Base-by-base conservation (phyloP, 116 monocot species). In the Posidonia oceanica region DNA sequence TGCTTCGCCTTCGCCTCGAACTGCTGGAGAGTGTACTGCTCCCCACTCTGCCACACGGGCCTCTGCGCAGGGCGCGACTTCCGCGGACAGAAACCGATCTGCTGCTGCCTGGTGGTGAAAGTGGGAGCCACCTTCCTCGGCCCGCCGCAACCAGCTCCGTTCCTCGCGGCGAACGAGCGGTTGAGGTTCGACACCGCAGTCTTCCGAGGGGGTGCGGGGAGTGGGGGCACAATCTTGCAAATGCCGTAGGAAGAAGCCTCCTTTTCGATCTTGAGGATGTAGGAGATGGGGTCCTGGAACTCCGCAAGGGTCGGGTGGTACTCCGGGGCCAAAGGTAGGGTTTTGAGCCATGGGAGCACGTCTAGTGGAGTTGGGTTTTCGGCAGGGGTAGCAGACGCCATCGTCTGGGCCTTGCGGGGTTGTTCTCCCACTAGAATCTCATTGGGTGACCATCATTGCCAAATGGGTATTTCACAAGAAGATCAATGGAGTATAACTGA, bases 221-320 rank as follows among this genome's bases (percentile, higher is more conserved):
- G 54, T 29, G 98, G 98, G 15, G 98, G 98, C 18, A 93, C 85
- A 80, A 98, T 90, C 81, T 93, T 93, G 84, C 98, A 98, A 80
- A 98, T 92, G 70, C 98, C 98, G 73, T 72, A 98, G 61, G 68
- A 20, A 38, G 93, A 87, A 44, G 90, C 98, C 70, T 80, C 82
- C 51, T 74, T 76, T 70, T 90, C 89, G 80, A 98, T 98, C 81
- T 88, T 93, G 61, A 86, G 86, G 51, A 98, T 90, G 75, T 86
- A 98, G 23, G 85, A 76, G 63, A 98, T 90, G 69, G 98, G 98
- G 76, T 98, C 98, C 59, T 76, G 70, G 81, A 98, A 93, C 81
- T 98, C 98, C 1, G 80, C 67, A 15, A 70, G 82, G 13, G 93
- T 93, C 11, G 98, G 98, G 71, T 74, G 80, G 84, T 85, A 93